Base-by-base conservation (phyloP, 768 basidiomycete genomes). In the Pleurotus tuber-regium region DNA sequence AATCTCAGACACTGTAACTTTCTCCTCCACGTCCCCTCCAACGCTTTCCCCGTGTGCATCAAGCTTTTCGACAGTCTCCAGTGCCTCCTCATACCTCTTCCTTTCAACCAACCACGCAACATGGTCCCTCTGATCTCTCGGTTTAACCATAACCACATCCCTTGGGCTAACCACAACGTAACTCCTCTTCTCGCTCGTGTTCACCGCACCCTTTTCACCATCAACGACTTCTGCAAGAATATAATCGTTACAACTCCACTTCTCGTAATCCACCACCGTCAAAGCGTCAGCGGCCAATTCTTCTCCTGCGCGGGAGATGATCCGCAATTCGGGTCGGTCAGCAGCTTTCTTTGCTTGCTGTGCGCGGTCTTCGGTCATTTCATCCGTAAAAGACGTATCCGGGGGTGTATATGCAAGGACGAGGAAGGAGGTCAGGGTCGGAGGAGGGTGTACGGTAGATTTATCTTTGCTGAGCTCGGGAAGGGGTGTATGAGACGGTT, bases 211-310 rank as follows among this genome's bases (percentile, higher is more conserved):
- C 23, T 63, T 64, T 25, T 65, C 70, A 5, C 65, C 65, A 3
- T 61, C 57, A n/a, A 66, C 63, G 43, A 76, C 75, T 51, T 83
- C 84, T 4, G 80, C 79, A 11, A 97, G 72, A 7, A 78, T 67
- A 61, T 99, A 98, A 64, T 99, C 96, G 59, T 94, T 94, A 65
- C 97, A 98, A 3, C 86, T 84, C 81, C 89, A 97, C 7, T 79
- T 70, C 61, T 92, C 86, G 66, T 79, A 98, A 58, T 86, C 82
- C 23, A 82, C 71, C 33, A 99, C 77, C 38, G 78, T 80, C 40
- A 98, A 76, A 1, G 87, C 90, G 65, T 98, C 96, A 1, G 86
- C 79, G 0, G 90, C 80, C 2, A 92, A 73, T 65, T 97, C 94
- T 61, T 98, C 93, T 1, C 96, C 95, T 1, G 79, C 78, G 21